Base-by-base conservation (phyloP, 2,329 filamentous ascomycete species). In the Penicillium palitans region DNA sequence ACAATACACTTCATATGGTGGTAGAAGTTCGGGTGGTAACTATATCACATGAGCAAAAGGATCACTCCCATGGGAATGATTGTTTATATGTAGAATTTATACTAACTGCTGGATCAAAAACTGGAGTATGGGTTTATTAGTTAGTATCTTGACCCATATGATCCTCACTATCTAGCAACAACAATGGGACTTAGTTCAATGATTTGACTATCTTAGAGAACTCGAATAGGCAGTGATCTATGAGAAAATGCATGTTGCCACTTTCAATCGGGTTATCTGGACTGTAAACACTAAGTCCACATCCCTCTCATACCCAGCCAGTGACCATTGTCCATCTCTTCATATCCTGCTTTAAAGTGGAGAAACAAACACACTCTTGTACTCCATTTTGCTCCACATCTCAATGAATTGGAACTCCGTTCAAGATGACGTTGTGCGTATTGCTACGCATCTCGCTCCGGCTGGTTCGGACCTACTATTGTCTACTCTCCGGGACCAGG, bases 381-480 rank as follows among this genome's bases (percentile, higher is more conserved):
- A 29, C 56, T 63, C 62, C 62, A 63, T 29, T 17, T 55, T 60
- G 41, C 58, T 63, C 62, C 61, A 65, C 62, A 60, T 10, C 45
- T 29, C 25, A 31, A 15, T 47, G 31, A 2, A 56, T 49, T 50
- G 40, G 49, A 60, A 24, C 44, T 62, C 55, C 51, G 15, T 58
- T 63, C 39, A 49, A 55, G 39, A 66, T 67, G 64, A 66, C 65
- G 65, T 67, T 37, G 56, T 48, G 35, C 17, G 3, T 57, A 24
- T 54, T 42, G 45, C 25, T 45, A 51, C 55, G 63, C 58, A 62
- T 56, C 44, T 55, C 29, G 47, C 40, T 64, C 61, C 63, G 64
- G 53, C 64, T 66, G 64, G 61, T 52, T 61, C 58, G 64, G 62
- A 53, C 33, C 49, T 55, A 31, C 21, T 10, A 37, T 39, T 47